phyloP scores from a whole-genome alignment of 768 basidiomycete species.

The Termitomyces sp. region DNA sequence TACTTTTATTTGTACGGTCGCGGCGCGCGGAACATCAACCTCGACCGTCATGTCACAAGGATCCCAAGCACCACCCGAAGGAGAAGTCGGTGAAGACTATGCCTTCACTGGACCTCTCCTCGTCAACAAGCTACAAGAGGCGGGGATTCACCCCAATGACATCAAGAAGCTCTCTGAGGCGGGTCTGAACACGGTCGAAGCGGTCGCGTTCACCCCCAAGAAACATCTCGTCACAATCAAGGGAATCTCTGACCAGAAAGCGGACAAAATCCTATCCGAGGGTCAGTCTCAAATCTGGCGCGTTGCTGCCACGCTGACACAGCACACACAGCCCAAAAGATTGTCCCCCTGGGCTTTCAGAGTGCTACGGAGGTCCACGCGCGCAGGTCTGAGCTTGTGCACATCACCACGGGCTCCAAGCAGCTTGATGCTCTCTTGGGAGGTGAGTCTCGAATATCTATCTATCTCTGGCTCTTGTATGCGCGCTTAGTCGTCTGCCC shows the following conservation, averaged over 20 bases:
- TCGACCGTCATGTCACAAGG: slow-evolving; percentile 46
- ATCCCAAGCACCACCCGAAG: slow-evolving; percentile 38
- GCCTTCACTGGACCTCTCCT: slow-evolving; percentile 77
- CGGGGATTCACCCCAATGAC: slow-evolving; percentile 84
- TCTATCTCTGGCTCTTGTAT: slow-evolving; percentile 4
- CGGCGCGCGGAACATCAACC: not conserved
- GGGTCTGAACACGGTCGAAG: slow-evolving; percentile 90
- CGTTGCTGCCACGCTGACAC: slow-evolving; percentile 4
- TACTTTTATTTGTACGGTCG: not conserved
- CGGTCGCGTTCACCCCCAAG: slow-evolving; percentile 96
- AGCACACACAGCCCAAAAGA: slow-evolving; percentile 70
- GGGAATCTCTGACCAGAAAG: slow-evolving; percentile 95
- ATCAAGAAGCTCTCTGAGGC: slow-evolving; percentile 93
- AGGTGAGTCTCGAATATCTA: slow-evolving; percentile 45
- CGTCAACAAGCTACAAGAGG: slow-evolving; percentile 80
- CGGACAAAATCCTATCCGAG: slow-evolving; percentile 91
- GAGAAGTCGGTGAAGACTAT: slow-evolving; percentile 47
- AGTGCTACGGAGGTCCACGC: slow-evolving; percentile 98
- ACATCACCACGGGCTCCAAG: slow-evolving; percentile 95
- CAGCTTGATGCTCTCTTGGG: slow-evolving; percentile 94
- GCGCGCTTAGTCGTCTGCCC: slow-evolving; percentile 1
- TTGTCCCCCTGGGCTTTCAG: slow-evolving; percentile 95
- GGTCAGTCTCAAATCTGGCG: slow-evolving; percentile 42
- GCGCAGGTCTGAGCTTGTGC: slow-evolving; percentile 88
- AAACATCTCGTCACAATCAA: slow-evolving; percentile 87